phyloP scores from a whole-genome alignment of 2,329 filamentous ascomycete species.

The Exophiala xenobiotica region DNA sequence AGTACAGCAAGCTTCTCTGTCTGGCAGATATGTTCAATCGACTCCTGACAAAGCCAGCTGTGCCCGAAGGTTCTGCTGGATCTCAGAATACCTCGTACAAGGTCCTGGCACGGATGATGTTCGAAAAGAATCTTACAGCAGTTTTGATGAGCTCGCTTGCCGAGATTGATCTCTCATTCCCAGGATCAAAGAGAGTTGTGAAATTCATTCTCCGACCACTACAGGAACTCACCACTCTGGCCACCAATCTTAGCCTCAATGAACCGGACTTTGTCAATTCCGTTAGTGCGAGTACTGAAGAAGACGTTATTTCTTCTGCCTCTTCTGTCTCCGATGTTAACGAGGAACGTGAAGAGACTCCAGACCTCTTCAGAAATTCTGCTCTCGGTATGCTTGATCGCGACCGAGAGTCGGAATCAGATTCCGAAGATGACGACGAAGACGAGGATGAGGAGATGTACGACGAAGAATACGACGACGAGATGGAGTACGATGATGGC shows the following conservation, averaged over 20 bases:
- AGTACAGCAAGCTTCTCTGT: conserved; percentile 83
- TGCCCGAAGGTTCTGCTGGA: conserved; percentile 49
- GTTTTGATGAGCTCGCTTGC: conserved; percentile 88
- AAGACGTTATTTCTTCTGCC: conserved; percentile 83
- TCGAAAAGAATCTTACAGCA: conserved; percentile 92
- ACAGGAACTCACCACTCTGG: conserved; percentile 81
- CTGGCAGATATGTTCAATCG: conserved; percentile 89
- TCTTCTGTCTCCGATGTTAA: conserved; percentile 88
- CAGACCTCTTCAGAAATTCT: conserved; percentile 94
- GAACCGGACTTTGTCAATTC: conserved; percentile 63
- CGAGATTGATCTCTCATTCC: conserved; percentile 93
- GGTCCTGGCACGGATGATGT: conserved; percentile 92
- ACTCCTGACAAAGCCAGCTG: conserved; percentile 81
- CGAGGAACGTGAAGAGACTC: conserved; percentile 87
- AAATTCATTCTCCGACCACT: conserved; percentile 94
- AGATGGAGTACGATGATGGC: conserved; percentile 91
- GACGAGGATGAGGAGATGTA: conserved; percentile 86
- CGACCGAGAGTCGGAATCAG: conserved; percentile 75
- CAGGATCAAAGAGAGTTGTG: conserved; percentile 86
- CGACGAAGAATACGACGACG: conserved; percentile 81
- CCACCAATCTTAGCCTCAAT: conserved; percentile 77
- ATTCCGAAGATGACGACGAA: conserved; percentile 60
- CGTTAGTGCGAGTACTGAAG: conserved; percentile 66
- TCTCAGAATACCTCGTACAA: conserved; percentile 61
- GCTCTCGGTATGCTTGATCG: conserved; percentile 92